Percentiles rank a stretch among this genome's conserved stretches.
phyloP scores from a whole-genome alignment of 306 rosid genomes.

The Datisca glomerata region DNA sequence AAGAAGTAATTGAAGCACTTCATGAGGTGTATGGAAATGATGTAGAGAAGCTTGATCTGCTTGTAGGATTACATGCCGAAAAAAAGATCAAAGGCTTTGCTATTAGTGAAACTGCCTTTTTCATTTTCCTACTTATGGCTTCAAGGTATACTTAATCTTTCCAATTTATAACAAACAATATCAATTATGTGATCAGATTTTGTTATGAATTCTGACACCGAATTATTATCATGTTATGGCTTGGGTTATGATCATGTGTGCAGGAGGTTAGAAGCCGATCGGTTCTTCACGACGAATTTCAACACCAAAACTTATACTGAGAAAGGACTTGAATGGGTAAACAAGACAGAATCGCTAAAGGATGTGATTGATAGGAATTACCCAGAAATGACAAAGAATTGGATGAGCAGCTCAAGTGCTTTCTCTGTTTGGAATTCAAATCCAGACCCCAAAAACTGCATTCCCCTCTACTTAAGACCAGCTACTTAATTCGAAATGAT shows the following conservation, averaged over 20 bases:
- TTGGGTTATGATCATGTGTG: no score
- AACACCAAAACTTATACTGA: constrained; percentile 49
- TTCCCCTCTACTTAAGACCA: constrained; percentile 43
- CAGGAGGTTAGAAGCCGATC: constrained; percentile 78
- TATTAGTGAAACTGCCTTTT: constrained; percentile 64
- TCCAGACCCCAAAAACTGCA: constrained; percentile 33
- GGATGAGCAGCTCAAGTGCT: constrained; percentile 67
- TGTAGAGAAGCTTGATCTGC: constrained; percentile 60
- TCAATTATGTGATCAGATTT: no score
- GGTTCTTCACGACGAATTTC: constrained; percentile 70
- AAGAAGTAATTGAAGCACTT: constrained; percentile 31
- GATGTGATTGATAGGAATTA: constrained; percentile 59
- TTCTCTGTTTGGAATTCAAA: constrained; percentile 58
- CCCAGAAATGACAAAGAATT: constrained; percentile 44
- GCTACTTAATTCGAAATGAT: no score
- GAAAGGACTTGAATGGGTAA: constrained; percentile 63
- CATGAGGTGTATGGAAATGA: constrained; percentile 56
- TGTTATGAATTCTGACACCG: no score
- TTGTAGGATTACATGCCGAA: constrained; percentile 60
- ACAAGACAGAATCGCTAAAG: constrained; percentile 55
- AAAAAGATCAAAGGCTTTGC: constrained; percentile 73
- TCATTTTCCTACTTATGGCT: constrained; percentile 53
- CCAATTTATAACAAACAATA: no score
- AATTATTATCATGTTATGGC: no score
- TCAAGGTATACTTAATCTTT: no score